Conservation (phyloP, 768 basidiomycete species). For the Boletus fagicola region DNA sequence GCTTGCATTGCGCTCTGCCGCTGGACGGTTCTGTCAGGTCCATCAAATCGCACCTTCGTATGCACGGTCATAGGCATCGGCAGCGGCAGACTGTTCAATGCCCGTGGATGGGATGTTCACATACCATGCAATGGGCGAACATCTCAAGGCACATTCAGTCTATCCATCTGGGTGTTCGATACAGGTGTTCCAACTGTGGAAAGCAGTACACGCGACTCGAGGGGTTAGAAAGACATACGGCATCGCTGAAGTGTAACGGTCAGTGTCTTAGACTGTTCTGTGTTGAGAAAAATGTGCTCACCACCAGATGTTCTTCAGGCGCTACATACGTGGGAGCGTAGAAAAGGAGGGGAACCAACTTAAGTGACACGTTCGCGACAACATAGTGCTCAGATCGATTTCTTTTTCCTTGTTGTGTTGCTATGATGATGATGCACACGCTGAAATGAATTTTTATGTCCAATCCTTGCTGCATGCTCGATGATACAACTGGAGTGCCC, state of each 20-base stretch:
- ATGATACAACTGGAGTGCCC: too few species aligned
- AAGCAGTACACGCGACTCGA: conserved; percentile 5
- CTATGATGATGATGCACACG: neutral
- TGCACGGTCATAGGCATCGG: conserved; percentile 10
- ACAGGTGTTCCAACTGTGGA: conserved; percentile 2
- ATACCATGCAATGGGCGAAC: conserved; percentile 4
- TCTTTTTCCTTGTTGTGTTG: neutral
- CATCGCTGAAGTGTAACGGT: conserved; percentile 1
- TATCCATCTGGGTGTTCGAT: conserved; percentile 4
- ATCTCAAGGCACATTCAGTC: conserved; percentile 7
- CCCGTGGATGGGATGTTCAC: conserved; percentile 9
- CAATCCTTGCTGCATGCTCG: neutral
- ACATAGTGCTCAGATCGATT: neutral
- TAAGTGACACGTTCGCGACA: too few species aligned
- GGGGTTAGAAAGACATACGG: conserved; percentile 2
- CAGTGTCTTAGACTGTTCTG: neutral
- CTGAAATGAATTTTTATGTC: neutral
- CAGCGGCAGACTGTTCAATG: neutral
- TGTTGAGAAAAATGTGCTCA: neutral
- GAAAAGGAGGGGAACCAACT: neutral
- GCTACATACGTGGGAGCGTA: neutral
- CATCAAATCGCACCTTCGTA: conserved; percentile 10
- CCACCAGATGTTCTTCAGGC: neutral
- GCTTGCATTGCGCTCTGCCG: conserved; percentile 1
- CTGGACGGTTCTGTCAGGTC: neutral